Conservation (phyloP, 2,329 filamentous ascomycete species). For the Diaporthe sp. region DNA sequence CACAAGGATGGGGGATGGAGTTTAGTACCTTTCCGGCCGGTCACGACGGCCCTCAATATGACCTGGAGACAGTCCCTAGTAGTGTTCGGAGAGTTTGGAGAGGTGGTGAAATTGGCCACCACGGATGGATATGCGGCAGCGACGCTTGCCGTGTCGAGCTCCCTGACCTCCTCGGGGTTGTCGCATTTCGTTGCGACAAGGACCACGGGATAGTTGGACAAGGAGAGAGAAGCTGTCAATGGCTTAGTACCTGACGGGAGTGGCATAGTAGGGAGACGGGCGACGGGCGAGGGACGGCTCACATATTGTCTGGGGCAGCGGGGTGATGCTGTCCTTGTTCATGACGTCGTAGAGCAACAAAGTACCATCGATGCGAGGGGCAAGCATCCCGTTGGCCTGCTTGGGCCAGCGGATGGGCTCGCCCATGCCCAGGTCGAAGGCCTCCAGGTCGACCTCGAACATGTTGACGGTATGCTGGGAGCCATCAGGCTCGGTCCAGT, state of each 20-base stretch:
- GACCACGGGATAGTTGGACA: conserved; percentile 80
- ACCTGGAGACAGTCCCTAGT: conserved; percentile 82
- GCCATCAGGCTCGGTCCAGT: conserved; percentile 72
- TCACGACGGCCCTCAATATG: conserved; percentile 80
- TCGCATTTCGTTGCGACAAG: conserved; percentile 95
- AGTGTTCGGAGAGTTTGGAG: conserved; percentile 77
- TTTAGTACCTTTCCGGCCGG: conserved; percentile 76
- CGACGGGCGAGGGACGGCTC: conserved; percentile 57
- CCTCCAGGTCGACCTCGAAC: conserved; percentile 76
- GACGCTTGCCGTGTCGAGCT: conserved; percentile 78
- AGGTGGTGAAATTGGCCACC: conserved; percentile 81
- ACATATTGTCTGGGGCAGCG: conserved; percentile 85
- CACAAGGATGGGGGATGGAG: conserved; percentile 5
- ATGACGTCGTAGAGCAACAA: conserved; percentile 91
- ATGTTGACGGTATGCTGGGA: conserved; percentile 71
- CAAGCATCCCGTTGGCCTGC: conserved; percentile 77
- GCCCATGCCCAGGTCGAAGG: conserved; percentile 71
- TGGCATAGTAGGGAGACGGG: neutral
- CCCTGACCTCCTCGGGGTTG: conserved; percentile 76
- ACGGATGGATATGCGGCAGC: conserved; percentile 75
- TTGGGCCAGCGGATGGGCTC: conserved; percentile 76
- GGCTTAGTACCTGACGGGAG: conserved; percentile 34
- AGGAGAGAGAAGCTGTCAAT: conserved; percentile 77
- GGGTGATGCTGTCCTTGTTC: conserved; percentile 80
- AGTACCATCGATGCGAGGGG: conserved; percentile 85